Percentiles rank a stretch among this genome's conserved stretches.
Evolutionary conservation across 805 yeast species (phyloP).

Genomic region (Candida methanosorbosa): DNA sequence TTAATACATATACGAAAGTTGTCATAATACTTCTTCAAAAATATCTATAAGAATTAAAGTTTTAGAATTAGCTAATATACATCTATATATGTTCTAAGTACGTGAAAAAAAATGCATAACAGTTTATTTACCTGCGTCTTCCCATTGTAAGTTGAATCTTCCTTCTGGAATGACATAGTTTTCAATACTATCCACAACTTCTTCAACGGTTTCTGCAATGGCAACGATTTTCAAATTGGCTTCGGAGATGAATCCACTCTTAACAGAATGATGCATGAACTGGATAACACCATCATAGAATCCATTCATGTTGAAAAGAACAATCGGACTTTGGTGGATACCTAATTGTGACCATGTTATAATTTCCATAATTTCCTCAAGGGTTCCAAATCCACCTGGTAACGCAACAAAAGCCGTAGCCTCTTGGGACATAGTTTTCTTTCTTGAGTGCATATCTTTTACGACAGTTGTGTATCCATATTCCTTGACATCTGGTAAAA

Average conservation of each 20-base stretch:
- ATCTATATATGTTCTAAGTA: too few relatives aligned
- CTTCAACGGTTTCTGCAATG: conserved; percentile 61
- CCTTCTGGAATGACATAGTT: conserved; percentile 62
- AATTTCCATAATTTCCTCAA: conserved; percentile 85
- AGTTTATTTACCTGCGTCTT: conserved; percentile 4
- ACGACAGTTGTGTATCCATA: conserved; percentile 79
- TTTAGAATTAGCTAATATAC: too few relatives aligned
- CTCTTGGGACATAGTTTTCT: conserved; percentile 76
- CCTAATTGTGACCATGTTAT: conserved; percentile 88
- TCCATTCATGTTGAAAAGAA: conserved; percentile 70
- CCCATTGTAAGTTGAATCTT: conserved; percentile 68
- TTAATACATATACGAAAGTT: too few relatives aligned
- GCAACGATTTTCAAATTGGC: conserved; percentile 60
- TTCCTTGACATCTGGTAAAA: conserved; percentile 45
- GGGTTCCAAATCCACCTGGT: conserved; percentile 89
- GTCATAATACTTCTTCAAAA: too few relatives aligned
- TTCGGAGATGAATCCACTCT: conserved; percentile 57
- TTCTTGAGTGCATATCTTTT: conserved; percentile 83
- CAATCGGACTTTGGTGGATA: conserved; percentile 74
- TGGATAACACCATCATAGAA: conserved; percentile 63
- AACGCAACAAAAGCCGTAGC: conserved; percentile 82
- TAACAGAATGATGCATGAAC: conserved; percentile 52
- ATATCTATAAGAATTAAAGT: too few relatives aligned
- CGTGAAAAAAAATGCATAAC: too few relatives aligned
- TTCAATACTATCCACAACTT: conserved; percentile 53